Percentiles rank a stretch among this genome's conserved stretches.
Conservation (phyloP, 2,329 filamentous ascomycete genomes). For the Huntiella abstrusa region DNA sequence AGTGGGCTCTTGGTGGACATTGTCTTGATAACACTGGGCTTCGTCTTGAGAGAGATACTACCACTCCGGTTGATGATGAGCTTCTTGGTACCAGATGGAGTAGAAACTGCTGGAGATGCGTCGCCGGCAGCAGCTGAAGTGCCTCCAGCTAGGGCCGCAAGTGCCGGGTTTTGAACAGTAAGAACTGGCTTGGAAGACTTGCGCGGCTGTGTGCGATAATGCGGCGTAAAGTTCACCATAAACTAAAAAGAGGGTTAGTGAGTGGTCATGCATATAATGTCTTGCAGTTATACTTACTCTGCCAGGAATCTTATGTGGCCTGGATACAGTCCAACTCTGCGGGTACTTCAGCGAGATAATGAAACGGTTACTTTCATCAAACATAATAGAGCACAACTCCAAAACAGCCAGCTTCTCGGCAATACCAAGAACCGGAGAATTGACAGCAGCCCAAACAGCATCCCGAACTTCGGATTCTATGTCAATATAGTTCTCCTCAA, state of each 20-base stretch:
- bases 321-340: slow-evolving; percentile 23
- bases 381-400: slow-evolving; percentile 28
- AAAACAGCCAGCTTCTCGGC: slow-evolving; percentile 24
- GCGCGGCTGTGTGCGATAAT: slow-evolving; percentile 17
- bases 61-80: slow-evolving; percentile 12
- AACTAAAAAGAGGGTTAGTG: slow-evolving; percentile 13
- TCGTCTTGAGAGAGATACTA: slow-evolving; percentile 9
- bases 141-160: neutral
- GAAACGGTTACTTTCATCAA: slow-evolving; percentile 25
- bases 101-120: neutral
- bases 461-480: slow-evolving; percentile 23
- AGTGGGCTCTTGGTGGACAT: neutral
- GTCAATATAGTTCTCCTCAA: slow-evolving; percentile 23
- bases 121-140: neutral
- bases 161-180: neutral
- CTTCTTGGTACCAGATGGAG: slow-evolving; percentile 9
- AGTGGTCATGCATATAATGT: neutral
- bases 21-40: slow-evolving; percentile 6
- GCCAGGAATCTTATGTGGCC: slow-evolving; percentile 19
- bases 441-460: slow-evolving; percentile 25
- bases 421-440: slow-evolving; percentile 22
- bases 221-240: slow-evolving; percentile 22
- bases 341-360: slow-evolving; percentile 24
- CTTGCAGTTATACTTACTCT: slow-evolving; percentile 17
- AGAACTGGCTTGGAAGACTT: slow-evolving; percentile 3